These are phyloP conservation scores for Pleurotus salmoneostramineus DNA, from an alignment of 768 basidiomycete genomes.

Conservation along the genomic window DNA sequence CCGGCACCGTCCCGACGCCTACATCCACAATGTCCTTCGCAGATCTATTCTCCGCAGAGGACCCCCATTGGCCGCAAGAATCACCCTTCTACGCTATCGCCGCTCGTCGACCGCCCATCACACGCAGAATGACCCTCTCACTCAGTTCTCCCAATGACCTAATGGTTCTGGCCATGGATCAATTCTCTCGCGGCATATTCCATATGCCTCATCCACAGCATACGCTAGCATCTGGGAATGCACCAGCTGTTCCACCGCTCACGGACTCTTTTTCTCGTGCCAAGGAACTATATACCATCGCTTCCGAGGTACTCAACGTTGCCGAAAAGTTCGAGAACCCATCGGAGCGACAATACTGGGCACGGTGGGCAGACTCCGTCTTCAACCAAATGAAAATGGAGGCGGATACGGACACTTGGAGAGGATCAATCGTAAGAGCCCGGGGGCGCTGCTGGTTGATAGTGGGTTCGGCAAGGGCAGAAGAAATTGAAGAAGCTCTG, in stretches of 20 bases:
- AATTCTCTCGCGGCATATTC: conserved; percentile 66
- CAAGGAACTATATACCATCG: conserved; percentile 59
- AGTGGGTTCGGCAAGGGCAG: conserved; percentile 50
- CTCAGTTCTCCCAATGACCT: conserved; percentile 44
- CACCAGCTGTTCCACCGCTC: conserved; percentile 11
- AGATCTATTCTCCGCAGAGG: conserved; percentile 25
- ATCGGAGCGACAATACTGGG: conserved; percentile 51
- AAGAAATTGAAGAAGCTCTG: conserved; percentile 50
- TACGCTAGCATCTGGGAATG: conserved; percentile 6
- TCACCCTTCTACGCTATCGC: conserved; percentile 51
- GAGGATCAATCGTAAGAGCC: conserved; percentile 37
- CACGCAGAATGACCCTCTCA: conserved; percentile 42
- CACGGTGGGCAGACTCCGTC: conserved; percentile 55
- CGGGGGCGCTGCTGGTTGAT: conserved; percentile 55
- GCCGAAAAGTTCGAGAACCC: conserved; percentile 49
- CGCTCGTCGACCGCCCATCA: conserved; percentile 43
- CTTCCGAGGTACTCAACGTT: conserved; percentile 54
- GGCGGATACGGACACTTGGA: conserved; percentile 48
- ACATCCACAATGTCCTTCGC: conserved; percentile 4
- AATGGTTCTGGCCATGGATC: conserved; percentile 61
- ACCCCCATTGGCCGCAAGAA: conserved; percentile 46
- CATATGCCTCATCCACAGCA: conserved; percentile 59
- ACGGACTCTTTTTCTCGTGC: conserved; percentile 46
- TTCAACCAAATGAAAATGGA: conserved; percentile 65
- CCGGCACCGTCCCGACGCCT: neutral